Evolutionary conservation across 2,329 filamentous ascomycete genomes (phyloP).

Genomic region (Diaporthe citri): DNA sequence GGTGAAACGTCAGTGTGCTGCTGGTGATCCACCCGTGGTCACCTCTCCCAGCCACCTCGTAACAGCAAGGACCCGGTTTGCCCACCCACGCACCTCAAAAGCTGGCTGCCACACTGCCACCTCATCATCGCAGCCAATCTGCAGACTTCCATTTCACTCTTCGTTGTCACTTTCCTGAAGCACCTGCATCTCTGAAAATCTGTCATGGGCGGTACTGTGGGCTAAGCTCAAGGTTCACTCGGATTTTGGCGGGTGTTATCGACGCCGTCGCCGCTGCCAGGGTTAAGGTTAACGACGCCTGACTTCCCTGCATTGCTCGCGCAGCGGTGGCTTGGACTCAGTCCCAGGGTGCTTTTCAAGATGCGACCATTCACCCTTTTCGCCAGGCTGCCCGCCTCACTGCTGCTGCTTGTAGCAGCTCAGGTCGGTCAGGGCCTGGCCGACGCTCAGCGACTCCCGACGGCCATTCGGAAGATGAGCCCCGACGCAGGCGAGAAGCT

Average conservation of each 20-base stretch:
- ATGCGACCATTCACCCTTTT: constrained; percentile 57
- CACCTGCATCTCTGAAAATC: background rate
- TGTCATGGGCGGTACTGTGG: background rate
- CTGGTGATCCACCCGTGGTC: constrained; percentile 19
- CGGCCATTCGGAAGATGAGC: constrained; percentile 79
- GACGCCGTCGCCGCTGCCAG: background rate
- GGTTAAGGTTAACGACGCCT: background rate
- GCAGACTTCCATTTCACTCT: background rate
- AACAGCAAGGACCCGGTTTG: constrained; percentile 20
- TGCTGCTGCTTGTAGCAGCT: constrained; percentile 59
- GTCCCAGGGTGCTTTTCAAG: background rate
- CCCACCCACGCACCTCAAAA: constrained; percentile 20
- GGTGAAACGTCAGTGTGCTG: constrained; percentile 26
- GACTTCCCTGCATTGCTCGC: background rate
- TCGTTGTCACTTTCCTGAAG: background rate
- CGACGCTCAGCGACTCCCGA: constrained; percentile 56
- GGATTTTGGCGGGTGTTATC: background rate
- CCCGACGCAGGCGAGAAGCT: constrained; percentile 80
- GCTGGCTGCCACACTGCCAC: constrained; percentile 11
- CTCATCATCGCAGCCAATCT: constrained; percentile 19
- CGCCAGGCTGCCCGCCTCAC: constrained; percentile 56
- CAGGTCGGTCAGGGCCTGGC: constrained; percentile 52
- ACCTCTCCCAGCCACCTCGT: constrained; percentile 26
- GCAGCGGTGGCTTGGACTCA: background rate
- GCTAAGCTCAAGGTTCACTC: background rate